These are phyloP conservation scores for Colletotrichum sp. DNA, from an alignment of 2,329 filamentous ascomycete species.

Conservation along the genomic window DNA sequence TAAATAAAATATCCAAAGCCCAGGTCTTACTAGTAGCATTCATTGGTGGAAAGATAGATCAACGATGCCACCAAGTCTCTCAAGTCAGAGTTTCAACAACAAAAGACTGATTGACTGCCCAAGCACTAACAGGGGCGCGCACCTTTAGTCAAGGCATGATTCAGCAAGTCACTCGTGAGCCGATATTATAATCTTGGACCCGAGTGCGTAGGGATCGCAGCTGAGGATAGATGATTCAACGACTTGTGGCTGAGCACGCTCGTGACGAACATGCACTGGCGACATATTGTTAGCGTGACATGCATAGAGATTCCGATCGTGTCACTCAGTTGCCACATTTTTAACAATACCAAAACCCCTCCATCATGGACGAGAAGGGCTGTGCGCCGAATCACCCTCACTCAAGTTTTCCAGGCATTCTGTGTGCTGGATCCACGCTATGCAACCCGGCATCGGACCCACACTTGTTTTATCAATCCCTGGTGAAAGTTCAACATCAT, in stretches of 20 bases:
- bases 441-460: not conserved
- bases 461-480: not conserved
- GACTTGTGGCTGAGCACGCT: not conserved
- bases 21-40: not conserved
- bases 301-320: not conserved
- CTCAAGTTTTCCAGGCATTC: not conserved
- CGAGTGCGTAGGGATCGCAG: accelerated
- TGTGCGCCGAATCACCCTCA: not conserved
- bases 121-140: not conserved
- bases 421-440: not conserved
- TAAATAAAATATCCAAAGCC: not conserved
- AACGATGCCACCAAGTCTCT: not conserved
- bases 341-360: not conserved
- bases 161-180: not conserved
- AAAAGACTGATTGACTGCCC: not conserved
- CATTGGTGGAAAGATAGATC: not conserved
- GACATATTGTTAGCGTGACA: not conserved
- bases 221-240: not conserved
- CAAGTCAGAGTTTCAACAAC: not conserved
- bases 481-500: not conserved
- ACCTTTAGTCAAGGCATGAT: not conserved
- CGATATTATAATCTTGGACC: not conserved
- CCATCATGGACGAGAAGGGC: not conserved
- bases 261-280: not conserved
- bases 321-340: not conserved